Conservation (phyloP, 2,329 filamentous ascomycete species). For the Zymoseptoria tritici region DNA sequence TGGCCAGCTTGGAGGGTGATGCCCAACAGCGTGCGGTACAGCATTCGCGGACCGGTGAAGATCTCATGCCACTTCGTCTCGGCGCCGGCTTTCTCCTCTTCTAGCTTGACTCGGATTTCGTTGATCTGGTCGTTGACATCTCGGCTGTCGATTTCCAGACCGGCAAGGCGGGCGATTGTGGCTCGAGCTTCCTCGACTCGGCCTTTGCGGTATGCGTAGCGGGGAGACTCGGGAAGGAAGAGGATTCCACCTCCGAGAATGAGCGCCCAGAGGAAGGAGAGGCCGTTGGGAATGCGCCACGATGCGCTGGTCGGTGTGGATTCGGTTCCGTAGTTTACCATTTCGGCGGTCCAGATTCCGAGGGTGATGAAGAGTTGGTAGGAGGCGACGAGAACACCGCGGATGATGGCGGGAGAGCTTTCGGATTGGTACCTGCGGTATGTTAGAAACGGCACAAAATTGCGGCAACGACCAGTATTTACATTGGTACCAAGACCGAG, state of each 20-base stretch:
- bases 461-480: too few relatives aligned
- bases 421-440: conserved; percentile 50
- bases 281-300: conserved; percentile 28
- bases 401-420: conserved; percentile 54
- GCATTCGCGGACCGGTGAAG: conserved; percentile 25
- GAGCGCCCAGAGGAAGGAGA: conserved; percentile 28
- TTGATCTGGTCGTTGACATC: conserved; percentile 23
- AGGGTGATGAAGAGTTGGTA: conserved; percentile 42
- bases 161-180: conserved; percentile 25
- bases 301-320: conserved; percentile 15
- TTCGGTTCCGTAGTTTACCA: conserved; percentile 27
- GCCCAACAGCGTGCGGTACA: conserved; percentile 27
- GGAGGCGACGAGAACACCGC: conserved; percentile 53
- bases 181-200: conserved; percentile 25
- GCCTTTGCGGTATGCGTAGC: conserved; percentile 26
- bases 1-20: conserved; percentile 27
- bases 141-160: conserved; percentile 20
- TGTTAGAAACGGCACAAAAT: background rate
- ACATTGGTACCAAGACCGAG: conserved; percentile 54
- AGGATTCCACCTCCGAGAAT: conserved; percentile 28
- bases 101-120: conserved; percentile 27
- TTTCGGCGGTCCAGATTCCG: conserved; percentile 32
- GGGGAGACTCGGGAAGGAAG: conserved; percentile 27
- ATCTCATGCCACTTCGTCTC: conserved; percentile 24
- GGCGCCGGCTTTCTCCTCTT: conserved; percentile 22